Conservation (phyloP, 2,329 filamentous ascomycete species). For the Aspergillus ibericus region DNA sequence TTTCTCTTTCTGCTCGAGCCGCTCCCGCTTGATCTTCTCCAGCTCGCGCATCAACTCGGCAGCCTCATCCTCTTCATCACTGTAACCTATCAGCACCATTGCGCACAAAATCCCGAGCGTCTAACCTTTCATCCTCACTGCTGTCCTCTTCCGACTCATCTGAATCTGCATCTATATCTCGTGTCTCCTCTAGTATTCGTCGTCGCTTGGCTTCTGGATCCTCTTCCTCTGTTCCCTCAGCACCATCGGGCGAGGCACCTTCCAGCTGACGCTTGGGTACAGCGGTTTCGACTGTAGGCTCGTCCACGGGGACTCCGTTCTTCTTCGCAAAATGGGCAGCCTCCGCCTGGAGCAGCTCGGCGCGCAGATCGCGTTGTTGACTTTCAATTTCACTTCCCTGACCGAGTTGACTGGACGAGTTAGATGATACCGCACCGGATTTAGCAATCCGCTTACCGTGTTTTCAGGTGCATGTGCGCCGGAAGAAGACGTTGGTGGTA, state of each 20-base stretch:
- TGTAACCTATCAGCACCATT: slow-evolving; percentile 39
- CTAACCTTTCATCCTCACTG: slow-evolving; percentile 61
- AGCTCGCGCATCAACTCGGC: slow-evolving; percentile 89
- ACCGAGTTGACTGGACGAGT: slow-evolving; percentile 63
- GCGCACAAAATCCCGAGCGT: not conserved
- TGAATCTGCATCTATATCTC: slow-evolving; percentile 82
- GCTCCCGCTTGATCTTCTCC: slow-evolving; percentile 87
- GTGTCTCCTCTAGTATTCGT: slow-evolving; percentile 81
- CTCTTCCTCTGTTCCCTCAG: slow-evolving; percentile 54
- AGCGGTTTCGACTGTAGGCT: slow-evolving; percentile 39
- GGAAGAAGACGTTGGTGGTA: slow-evolving; percentile 96
- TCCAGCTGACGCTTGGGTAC: slow-evolving; percentile 67
- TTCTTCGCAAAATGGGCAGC: slow-evolving; percentile 84
- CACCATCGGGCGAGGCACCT: slow-evolving; percentile 41
- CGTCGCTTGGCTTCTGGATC: slow-evolving; percentile 79
- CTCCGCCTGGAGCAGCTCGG: slow-evolving; percentile 87
- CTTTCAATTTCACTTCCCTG: slow-evolving; percentile 80
- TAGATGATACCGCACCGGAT: not conserved
- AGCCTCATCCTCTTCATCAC: slow-evolving; percentile 76
- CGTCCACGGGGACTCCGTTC: slow-evolving; percentile 60
- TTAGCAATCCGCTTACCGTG: slow-evolving; percentile 54
- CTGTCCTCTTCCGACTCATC: slow-evolving; percentile 62
- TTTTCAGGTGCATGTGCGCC: slow-evolving; percentile 90
- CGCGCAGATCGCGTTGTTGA: slow-evolving; percentile 74
- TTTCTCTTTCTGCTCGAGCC: slow-evolving; percentile 75